Conservation (phyloP, 164 flowering plant species). For the Akebia trifoliata region DNA sequence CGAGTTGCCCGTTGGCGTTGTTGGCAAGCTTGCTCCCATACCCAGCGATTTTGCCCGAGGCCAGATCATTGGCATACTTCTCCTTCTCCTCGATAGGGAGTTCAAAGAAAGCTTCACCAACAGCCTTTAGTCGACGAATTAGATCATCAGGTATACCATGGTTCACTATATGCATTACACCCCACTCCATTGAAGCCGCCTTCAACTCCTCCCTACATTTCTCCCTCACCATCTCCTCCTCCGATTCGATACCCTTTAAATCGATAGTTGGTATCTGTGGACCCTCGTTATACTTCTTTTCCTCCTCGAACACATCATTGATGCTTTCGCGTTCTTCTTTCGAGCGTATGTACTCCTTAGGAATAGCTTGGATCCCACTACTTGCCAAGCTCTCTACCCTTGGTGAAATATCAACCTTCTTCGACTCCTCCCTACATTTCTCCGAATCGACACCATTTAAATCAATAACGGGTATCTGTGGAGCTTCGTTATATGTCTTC, state of each 20-base stretch:
- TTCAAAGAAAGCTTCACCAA: slow-evolving; percentile 63
- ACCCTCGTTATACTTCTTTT: slow-evolving; percentile 45
- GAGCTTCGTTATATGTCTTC: slow-evolving; percentile 49
- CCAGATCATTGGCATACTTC: slow-evolving; percentile 75
- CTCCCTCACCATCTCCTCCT: slow-evolving; percentile 33
- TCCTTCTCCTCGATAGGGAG: slow-evolving; percentile 83
- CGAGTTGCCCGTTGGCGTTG: slow-evolving; percentile 72
- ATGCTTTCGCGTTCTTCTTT: slow-evolving; percentile 62
- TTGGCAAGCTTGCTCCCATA: slow-evolving; percentile 94
- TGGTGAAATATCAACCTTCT: slow-evolving; percentile 45
- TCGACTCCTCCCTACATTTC: slow-evolving; percentile 44
- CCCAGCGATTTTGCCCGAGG: slow-evolving; percentile 69
- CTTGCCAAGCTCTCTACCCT: slow-evolving; percentile 73
- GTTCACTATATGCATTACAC: slow-evolving; percentile 64
- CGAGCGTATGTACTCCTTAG: slow-evolving; percentile 68
- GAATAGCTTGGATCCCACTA: slow-evolving; percentile 63
- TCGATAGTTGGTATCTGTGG: slow-evolving; percentile 78
- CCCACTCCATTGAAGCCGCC: slow-evolving; percentile 77
- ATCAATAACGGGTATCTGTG: slow-evolving; percentile 73
- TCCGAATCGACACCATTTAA: slow-evolving; percentile 40
- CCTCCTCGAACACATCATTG: slow-evolving; percentile 64
- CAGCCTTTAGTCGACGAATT: slow-evolving; percentile 46
- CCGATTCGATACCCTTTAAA: slow-evolving; percentile 40
- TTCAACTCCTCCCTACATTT: slow-evolving; percentile 46
- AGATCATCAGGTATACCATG: slow-evolving; percentile 73